Conservation (phyloP, 1,139 yeast species). For the Pneumocystis carinii region DNA sequence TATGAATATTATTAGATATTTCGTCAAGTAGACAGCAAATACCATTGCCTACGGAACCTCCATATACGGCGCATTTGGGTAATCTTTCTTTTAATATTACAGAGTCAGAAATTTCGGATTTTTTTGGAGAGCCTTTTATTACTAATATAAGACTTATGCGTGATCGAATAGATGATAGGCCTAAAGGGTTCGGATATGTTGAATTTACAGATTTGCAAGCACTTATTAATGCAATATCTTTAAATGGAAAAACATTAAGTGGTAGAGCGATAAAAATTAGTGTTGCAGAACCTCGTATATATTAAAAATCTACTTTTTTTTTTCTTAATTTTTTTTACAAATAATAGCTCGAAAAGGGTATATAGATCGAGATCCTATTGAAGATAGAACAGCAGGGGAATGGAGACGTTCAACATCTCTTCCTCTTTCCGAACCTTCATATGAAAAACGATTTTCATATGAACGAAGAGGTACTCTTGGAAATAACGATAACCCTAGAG, state of each 20-base stretch:
- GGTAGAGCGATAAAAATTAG: conserved; percentile 71
- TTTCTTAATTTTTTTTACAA: conserved; percentile 24
- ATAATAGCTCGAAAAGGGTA: conserved; percentile 25
- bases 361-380: conserved; percentile 19
- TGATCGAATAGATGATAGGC: conserved; percentile 43
- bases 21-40: conserved; percentile 39
- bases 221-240: conserved; percentile 54
- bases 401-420: conserved; percentile 27
- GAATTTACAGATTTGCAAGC: conserved; percentile 54
- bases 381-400: conserved; percentile 17
- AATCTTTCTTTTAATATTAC: conserved; percentile 74
- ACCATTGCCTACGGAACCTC: conserved; percentile 84
- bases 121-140: conserved; percentile 40
- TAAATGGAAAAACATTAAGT: conserved; percentile 47
- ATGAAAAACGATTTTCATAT: conserved; percentile 10
- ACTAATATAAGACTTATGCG: conserved; percentile 48
- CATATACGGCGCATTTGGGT: conserved; percentile 74
- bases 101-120: conserved; percentile 50
- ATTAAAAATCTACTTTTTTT: conserved; percentile 7
- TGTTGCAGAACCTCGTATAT: conserved; percentile 72
- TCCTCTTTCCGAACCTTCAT: conserved; percentile 16
- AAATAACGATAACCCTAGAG: conserved; percentile 15
- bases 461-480: conserved; percentile 12
- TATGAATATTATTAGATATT: conserved; percentile 4
- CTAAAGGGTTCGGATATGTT: conserved; percentile 78